Evolutionary conservation across 1,284 basidiomycete species (phyloP).

Genomic region (Pseudomicrostroma phylloplanum): DNA sequence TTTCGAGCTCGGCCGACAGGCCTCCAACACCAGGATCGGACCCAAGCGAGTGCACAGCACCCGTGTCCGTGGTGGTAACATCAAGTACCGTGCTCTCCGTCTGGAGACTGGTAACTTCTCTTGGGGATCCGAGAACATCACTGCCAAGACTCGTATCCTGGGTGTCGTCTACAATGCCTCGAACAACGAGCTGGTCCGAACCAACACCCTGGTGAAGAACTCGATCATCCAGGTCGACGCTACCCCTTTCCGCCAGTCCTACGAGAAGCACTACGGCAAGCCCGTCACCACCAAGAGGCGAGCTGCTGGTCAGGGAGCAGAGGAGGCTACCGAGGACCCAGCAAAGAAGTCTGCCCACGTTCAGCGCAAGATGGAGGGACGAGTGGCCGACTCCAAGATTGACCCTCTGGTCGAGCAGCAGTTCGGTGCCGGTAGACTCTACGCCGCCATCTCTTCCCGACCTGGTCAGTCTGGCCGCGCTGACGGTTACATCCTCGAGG

Average conservation of each 20-base stretch:
- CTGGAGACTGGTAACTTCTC: slow-evolving; percentile 50
- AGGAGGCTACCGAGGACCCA: slow-evolving; percentile 29
- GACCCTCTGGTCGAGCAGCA: slow-evolving; percentile 50
- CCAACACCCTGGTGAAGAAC: slow-evolving; percentile 51
- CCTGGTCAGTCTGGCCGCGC: slow-evolving; percentile 47
- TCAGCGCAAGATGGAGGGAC: slow-evolving; percentile 38
- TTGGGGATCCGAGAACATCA: slow-evolving; percentile 51
- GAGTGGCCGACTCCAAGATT: slow-evolving; percentile 44
- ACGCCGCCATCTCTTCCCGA: slow-evolving; percentile 46
- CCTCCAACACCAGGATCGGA: slow-evolving; percentile 50
- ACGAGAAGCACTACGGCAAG: slow-evolving; percentile 51
- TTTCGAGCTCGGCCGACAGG: slow-evolving; percentile 50
- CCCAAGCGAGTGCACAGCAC: slow-evolving; percentile 50
- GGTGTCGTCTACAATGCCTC: slow-evolving; percentile 51
- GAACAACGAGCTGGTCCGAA: slow-evolving; percentile 51
- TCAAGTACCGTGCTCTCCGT: slow-evolving; percentile 50
- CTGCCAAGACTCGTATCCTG: slow-evolving; percentile 49
- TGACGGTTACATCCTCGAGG: slow-evolving; percentile 51
- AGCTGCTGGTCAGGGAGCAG: slow-evolving; percentile 35
- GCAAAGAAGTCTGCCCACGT: slow-evolving; percentile 42
- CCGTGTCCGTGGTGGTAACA: slow-evolving; percentile 49
- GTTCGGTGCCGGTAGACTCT: slow-evolving; percentile 49
- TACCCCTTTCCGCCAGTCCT: slow-evolving; percentile 50
- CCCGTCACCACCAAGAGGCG: slow-evolving; percentile 49
- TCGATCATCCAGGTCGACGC: slow-evolving; percentile 50